Conservation (phyloP, 805 yeast genomes). For the Candida pseudofarinosa region DNA sequence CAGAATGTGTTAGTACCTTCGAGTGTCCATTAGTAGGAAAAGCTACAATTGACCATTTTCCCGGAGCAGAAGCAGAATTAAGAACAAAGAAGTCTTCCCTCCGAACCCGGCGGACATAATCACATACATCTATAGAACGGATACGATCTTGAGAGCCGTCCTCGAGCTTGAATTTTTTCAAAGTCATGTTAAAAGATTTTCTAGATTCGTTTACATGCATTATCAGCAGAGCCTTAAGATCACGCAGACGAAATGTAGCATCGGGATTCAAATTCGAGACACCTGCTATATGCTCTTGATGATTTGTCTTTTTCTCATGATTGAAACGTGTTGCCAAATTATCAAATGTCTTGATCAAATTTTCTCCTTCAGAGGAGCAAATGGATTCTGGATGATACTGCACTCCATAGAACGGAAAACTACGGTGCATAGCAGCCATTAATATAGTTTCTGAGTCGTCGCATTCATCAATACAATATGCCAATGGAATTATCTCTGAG, state of each 20-base stretch:
- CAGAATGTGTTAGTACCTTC: conserved; percentile 58
- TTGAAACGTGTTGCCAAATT: conserved; percentile 37
- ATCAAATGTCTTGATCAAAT: conserved; percentile 63
- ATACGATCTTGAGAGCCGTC: conserved; percentile 9
- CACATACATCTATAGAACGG: conserved; percentile 50
- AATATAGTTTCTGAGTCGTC: conserved; percentile 36
- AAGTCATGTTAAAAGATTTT: neutral
- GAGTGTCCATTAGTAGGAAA: conserved; percentile 47
- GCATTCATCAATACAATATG: conserved; percentile 45
- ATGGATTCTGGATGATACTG: conserved; percentile 97
- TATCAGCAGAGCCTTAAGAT: conserved; percentile 6
- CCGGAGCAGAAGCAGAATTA: conserved; percentile 80
- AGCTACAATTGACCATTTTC: conserved; percentile 85
- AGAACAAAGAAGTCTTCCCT: conserved; percentile 53
- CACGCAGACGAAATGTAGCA: conserved; percentile 1
- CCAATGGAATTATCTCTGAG: conserved; percentile 51
- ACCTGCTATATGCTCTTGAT: conserved; percentile 9
- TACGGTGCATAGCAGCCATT: conserved; percentile 74
- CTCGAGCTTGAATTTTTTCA: conserved; percentile 11
- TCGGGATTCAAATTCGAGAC: conserved; percentile 1
- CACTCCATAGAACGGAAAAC: conserved; percentile 79
- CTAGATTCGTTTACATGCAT: neutral
- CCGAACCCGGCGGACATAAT: conserved; percentile 23
- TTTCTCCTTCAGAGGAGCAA: conserved; percentile 67
- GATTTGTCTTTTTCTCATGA: neutral